These are phyloP conservation scores for Aspergillus ochraceus DNA, from an alignment of 2,329 filamentous ascomycete genomes.

Conservation along the genomic window DNA sequence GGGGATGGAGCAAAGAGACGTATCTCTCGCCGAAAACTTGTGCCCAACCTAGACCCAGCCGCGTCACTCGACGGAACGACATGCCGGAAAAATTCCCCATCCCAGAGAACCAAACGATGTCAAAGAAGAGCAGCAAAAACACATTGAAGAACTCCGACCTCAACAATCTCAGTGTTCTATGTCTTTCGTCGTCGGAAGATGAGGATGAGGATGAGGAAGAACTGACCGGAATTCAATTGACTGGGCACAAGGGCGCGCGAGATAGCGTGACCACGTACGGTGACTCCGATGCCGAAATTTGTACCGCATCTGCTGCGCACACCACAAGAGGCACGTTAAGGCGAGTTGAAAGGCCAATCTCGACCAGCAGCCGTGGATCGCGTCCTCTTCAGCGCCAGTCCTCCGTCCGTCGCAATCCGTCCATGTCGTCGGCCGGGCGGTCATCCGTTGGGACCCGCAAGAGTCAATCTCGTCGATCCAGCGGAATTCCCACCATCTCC, in stretches of 20 bases:
- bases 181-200: slow-evolving; percentile 52
- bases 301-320: slow-evolving; percentile 41
- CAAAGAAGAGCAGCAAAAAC: slow-evolving; percentile 40
- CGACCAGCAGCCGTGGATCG: slow-evolving; percentile 28
- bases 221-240: slow-evolving; percentile 14
- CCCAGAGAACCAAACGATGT: slow-evolving; percentile 20
- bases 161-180: slow-evolving; percentile 47
- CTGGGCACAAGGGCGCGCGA: slow-evolving; percentile 23
- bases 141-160: slow-evolving; percentile 43
- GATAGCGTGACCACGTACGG: slow-evolving; percentile 43
- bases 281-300: slow-evolving; percentile 45
- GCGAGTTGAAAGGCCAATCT: slow-evolving; percentile 29
- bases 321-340: slow-evolving; percentile 30
- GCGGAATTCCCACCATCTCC: slow-evolving; percentile 34
- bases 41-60: slow-evolving; percentile 13
- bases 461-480: slow-evolving; percentile 30
- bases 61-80: slow-evolving; percentile 18
- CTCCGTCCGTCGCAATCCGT: slow-evolving; percentile 22
- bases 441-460: slow-evolving; percentile 26
- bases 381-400: slow-evolving; percentile 19
- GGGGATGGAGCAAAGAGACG: slow-evolving; percentile 25
- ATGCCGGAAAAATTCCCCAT: slow-evolving; percentile 12
- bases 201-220: slow-evolving; percentile 39
- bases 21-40: slow-evolving; percentile 26
- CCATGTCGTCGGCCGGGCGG: slow-evolving; percentile 29